Evolutionary conservation across 805 yeast species (phyloP), one percentile per base, ranked within the genome.

Genomic region (Yarrowia divulgata): DNA sequence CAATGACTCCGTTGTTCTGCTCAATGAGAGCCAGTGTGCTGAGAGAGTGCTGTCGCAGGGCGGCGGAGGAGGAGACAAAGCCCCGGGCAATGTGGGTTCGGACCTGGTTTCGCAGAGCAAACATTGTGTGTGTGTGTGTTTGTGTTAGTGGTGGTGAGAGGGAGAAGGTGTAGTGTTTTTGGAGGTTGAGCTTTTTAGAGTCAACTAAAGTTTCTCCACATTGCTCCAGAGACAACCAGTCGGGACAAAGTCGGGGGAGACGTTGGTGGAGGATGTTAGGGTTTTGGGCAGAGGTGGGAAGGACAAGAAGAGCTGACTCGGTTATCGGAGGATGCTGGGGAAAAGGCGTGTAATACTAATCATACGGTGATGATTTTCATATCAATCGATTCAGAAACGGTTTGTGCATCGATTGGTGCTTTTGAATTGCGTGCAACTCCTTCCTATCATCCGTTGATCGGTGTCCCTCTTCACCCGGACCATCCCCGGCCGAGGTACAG

Each of bases 11-110:
- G 19, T 85, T 86, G 5, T 83, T 78, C 64, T 79, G 77, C 80
- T 93, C 98, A 45, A 93, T 79, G 71, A 90, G 86, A 0, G 96
- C 90, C 75, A 93, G 82, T 0, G 97, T 92, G 57, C 57, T 49
- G 68, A 63, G 68, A 29, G 68, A 48, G 13, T 35, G 57, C 19
- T 43, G 68, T 23, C 29, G 29, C 29, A 23, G 29, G 29, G 29
- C 29, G 29, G 29, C 29, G 29, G 29, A 2, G 46, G 68, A 13
- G 35, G 40, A 49, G 48, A 35, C 68, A 48, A 63, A 48, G 55
- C 68, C 68, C 29, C 68, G 68, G 46, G 57, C 68, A 48, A 48
- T 14, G 57, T 35, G 46, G 46, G 68, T 23, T 66, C 52, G 62
- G 45, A 52, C 50, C 55, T 48, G 68, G 57, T 49, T 49, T 52